These are phyloP conservation scores for Gaillardinia entomophila DNA, from an alignment of 805 yeast species.

Conservation along the genomic window DNA sequence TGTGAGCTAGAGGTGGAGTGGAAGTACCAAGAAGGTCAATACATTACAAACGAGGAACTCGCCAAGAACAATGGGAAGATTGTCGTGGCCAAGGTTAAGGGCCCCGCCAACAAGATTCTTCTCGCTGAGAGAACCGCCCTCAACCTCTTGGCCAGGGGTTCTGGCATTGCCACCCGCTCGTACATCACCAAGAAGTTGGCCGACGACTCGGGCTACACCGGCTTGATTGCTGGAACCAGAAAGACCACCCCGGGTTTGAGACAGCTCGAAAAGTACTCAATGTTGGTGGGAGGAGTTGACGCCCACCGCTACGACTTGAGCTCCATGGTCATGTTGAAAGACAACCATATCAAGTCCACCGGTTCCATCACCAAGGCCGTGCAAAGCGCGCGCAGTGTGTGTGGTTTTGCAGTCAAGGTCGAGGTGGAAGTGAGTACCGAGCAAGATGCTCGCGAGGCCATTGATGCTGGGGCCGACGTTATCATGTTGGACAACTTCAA, in stretches of 20 bases:
- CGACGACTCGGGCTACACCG: conserved; percentile 61
- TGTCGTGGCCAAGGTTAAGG: conserved; percentile 70
- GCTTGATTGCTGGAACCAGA: conserved; percentile 91
- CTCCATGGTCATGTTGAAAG: conserved; percentile 94
- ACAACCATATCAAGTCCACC: conserved; percentile 87
- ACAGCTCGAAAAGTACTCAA: conserved; percentile 82
- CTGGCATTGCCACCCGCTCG: conserved; percentile 84
- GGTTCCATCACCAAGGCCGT: conserved; percentile 90
- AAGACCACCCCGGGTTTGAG: conserved; percentile 97
- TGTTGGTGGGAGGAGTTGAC: conserved; percentile 94
- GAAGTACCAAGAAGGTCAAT: conserved; percentile 67
- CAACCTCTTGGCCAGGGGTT: conserved; percentile 72
- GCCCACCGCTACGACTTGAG: conserved; percentile 88
- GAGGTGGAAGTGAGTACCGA: conserved; percentile 90
- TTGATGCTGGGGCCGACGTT: conserved; percentile 91
- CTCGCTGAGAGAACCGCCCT: conserved; percentile 84
- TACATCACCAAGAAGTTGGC: conserved; percentile 54
- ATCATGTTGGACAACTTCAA: conserved; percentile 89
- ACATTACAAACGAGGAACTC: conserved; percentile 36
- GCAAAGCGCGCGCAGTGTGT: conserved; percentile 63
- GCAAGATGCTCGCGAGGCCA: conserved; percentile 86
- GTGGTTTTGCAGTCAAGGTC: conserved; percentile 85
- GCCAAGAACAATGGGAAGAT: conserved; percentile 46
- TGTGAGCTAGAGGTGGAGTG: conserved; percentile 69
- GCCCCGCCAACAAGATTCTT: conserved; percentile 74